phyloP scores from a whole-genome alignment of 176 grass and related monocot genomes.

The Chloris gayana region DNA sequence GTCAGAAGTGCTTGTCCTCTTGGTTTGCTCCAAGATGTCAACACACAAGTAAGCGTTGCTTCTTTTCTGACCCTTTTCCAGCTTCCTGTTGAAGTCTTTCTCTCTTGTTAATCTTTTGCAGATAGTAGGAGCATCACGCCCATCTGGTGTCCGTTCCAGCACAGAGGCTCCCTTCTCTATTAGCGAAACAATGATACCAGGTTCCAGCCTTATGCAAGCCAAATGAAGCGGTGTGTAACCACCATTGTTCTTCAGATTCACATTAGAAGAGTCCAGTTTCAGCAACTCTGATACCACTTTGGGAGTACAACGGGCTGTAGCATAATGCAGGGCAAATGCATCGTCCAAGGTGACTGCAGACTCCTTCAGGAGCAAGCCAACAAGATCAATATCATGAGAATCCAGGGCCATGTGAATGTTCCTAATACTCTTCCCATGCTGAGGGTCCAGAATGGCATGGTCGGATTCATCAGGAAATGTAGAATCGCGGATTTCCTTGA shows the following conservation, averaged over 20 bases:
- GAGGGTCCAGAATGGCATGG: slow-evolving; percentile 34
- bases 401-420: slow-evolving; percentile 75
- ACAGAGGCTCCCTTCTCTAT: slow-evolving; percentile 62
- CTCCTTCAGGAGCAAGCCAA: slow-evolving; percentile 56
- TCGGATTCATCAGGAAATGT: slow-evolving; percentile 11
- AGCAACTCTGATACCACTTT: slow-evolving; percentile 59
- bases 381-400: slow-evolving; percentile 63
- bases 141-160: slow-evolving; percentile 48
- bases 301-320: slow-evolving; percentile 59
- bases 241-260: slow-evolving; percentile 57
- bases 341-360: slow-evolving; percentile 62
- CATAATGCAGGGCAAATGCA: slow-evolving; percentile 69
- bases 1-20: slow-evolving; percentile 21
- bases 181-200: slow-evolving; percentile 62
- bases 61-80: slow-evolving; percentile 43
- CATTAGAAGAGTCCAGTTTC: slow-evolving; percentile 49
- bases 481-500: slow-evolving; percentile 32
- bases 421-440: slow-evolving; percentile 57
- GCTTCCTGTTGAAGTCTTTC: slow-evolving; percentile 54
- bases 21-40: slow-evolving; percentile 64
- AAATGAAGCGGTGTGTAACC: slow-evolving; percentile 66
- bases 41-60: slow-evolving; percentile 74
- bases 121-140: slow-evolving; percentile 57
- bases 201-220: slow-evolving; percentile 73
- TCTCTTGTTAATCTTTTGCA: slow-evolving; percentile 71